Evolutionary conservation across 2,329 filamentous ascomycete genomes (phyloP).

Genomic region (Colletotrichum caudatum): DNA sequence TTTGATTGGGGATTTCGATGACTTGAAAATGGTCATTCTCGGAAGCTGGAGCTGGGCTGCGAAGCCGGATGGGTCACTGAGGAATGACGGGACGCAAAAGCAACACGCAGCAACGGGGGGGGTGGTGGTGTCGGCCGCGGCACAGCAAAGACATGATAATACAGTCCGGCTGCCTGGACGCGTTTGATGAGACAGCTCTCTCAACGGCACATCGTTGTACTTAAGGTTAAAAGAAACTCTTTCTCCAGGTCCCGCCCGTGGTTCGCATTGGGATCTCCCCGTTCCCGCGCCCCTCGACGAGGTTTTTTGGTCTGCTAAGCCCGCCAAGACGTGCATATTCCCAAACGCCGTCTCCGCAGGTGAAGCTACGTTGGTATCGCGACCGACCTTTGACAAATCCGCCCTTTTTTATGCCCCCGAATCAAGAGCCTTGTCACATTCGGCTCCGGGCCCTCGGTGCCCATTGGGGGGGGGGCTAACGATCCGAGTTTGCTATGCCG

Average conservation of each 20-base stretch:
- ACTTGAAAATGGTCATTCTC: slow-evolving; percentile 18
- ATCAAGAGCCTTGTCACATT: slow-evolving; percentile 3
- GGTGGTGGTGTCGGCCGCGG: neutral
- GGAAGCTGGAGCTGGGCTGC: fast-evolving
- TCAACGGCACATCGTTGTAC: neutral
- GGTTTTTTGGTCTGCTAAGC: neutral
- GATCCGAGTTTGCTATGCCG: neutral
- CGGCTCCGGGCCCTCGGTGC: slow-evolving; percentile 5
- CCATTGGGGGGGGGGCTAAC: neutral
- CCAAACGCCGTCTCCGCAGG: slow-evolving; percentile 10
- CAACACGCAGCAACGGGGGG: neutral
- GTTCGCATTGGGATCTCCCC: neutral
- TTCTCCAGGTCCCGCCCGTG: no score
- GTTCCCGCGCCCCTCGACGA: neutral
- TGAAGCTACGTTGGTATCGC: neutral
- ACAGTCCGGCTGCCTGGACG: neutral
- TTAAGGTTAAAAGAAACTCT: neutral
- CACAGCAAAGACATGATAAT: neutral
- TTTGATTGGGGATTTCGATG: neutral
- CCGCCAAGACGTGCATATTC: slow-evolving; percentile 16
- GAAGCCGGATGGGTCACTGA: neutral
- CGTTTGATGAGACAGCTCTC: neutral
- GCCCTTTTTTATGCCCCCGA: slow-evolving; percentile 11
- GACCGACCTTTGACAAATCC: neutral
- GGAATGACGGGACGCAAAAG: neutral